Conservation (phyloP, 2,329 filamentous ascomycete genomes). For the Aspergillus candidus region DNA sequence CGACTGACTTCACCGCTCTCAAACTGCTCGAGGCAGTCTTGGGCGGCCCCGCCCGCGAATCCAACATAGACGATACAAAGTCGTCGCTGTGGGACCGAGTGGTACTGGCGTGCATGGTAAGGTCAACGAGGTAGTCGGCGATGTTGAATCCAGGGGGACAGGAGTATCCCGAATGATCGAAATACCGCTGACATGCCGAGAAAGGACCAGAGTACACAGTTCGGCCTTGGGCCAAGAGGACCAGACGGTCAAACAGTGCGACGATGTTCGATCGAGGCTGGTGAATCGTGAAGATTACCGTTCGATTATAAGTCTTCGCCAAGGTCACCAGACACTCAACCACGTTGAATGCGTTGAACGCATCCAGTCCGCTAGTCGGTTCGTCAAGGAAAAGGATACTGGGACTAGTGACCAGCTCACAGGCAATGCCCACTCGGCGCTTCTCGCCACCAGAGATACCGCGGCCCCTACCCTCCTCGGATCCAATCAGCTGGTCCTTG, state of each 20-base stretch:
- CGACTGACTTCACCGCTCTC: constrained; percentile 81
- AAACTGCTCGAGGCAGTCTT: constrained; percentile 80
- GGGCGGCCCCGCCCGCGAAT: constrained; percentile 54
- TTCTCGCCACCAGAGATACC: constrained; percentile 98
- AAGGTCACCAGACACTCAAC: constrained; percentile 91
- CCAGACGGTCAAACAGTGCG: constrained; percentile 88
- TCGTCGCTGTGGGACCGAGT: constrained; percentile 51
- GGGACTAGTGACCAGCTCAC: constrained; percentile 93
- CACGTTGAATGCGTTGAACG: constrained; percentile 97
- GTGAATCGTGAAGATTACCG: constrained; percentile 97
- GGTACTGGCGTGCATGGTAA: constrained; percentile 88
- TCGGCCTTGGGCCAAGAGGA: constrained; percentile 80
- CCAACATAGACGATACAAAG: constrained; percentile 47
- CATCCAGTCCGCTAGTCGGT: constrained; percentile 90
- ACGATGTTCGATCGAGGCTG: constrained; percentile 98
- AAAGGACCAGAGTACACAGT: constrained; percentile 94
- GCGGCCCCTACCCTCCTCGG: constrained; percentile 86
- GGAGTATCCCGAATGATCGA: constrained; percentile 82
- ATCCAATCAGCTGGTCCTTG: constrained; percentile 89
- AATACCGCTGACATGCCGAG: constrained; percentile 80
- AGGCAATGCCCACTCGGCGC: constrained; percentile 90
- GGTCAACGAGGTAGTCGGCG: constrained; percentile 91
- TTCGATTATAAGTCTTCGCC: constrained; percentile 93
- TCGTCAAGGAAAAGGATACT: constrained; percentile 97
- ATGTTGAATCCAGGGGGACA: constrained; percentile 98